Evolutionary conservation across 306 rosid species (phyloP).

Genomic region (Arachis hypogaea): DNA sequence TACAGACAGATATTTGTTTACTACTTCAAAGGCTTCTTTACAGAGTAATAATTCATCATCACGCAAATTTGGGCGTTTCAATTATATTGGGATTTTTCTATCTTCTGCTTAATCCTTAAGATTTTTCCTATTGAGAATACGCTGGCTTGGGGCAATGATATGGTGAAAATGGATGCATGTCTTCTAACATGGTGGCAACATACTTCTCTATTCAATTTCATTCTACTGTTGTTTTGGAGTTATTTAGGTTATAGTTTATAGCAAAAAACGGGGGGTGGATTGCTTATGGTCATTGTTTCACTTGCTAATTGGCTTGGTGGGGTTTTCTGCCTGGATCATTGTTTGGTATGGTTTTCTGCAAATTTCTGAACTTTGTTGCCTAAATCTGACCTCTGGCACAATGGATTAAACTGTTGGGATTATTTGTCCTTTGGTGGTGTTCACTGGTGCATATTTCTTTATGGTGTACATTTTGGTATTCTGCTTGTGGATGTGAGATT

Average conservation of each 20-base stretch:
- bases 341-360: slow-evolving; percentile 15
- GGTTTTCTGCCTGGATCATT: neutral
- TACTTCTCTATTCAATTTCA: neutral
- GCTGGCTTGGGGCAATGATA: slow-evolving; percentile 4
- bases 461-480: slow-evolving; percentile 2
- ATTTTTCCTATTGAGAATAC: slow-evolving; percentile 8
- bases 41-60: slow-evolving; percentile 32
- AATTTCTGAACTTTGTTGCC: slow-evolving; percentile 14
- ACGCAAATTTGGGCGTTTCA: slow-evolving; percentile 5
- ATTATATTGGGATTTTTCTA: slow-evolving; percentile 9
- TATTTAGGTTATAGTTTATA: neutral
- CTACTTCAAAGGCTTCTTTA: slow-evolving; percentile 32
- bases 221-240: slow-evolving; percentile 8
- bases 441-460: slow-evolving; percentile 1
- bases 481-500: neutral
- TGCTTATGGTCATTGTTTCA: slow-evolving; percentile 4
- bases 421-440: slow-evolving; percentile 4
- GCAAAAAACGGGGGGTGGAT: slow-evolving; percentile 2
- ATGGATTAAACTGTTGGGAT: slow-evolving; percentile 11
- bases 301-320: slow-evolving; percentile 2
- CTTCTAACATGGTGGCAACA: slow-evolving; percentile 1
- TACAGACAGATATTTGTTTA: slow-evolving; percentile 20
- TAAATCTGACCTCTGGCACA: slow-evolving; percentile 18
- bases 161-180: slow-evolving; percentile 7
- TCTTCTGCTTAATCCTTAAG: slow-evolving; percentile 29